Conservation (phyloP, 768 basidiomycete genomes). For the Rossbeevera mucosa region DNA sequence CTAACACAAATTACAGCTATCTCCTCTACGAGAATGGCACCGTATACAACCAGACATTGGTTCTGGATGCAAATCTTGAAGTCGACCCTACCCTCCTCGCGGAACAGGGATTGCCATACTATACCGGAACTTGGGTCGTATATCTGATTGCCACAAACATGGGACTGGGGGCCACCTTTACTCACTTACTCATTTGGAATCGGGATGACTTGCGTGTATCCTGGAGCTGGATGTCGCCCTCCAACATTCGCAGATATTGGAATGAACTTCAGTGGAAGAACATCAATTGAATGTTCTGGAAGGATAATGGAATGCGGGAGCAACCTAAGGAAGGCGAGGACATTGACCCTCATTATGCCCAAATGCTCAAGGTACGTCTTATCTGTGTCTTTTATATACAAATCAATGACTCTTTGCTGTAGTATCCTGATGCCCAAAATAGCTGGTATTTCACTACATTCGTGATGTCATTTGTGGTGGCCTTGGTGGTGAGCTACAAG, state of each 20-base stretch:
- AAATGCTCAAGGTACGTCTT: constrained; percentile 39
- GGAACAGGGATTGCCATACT: constrained; percentile 35
- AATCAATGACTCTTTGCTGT: not conserved
- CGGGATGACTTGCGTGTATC: constrained; percentile 42
- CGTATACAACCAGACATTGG: constrained; percentile 47
- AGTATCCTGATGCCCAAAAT: constrained; percentile 34
- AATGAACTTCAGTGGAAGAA: constrained; percentile 19
- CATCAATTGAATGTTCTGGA: constrained; percentile 40
- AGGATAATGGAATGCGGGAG: constrained; percentile 13
- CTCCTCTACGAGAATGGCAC: constrained; percentile 53
- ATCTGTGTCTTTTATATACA: constrained; percentile 14
- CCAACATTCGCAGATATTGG: constrained; percentile 26
- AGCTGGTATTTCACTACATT: constrained; percentile 32
- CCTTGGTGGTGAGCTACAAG: constrained; percentile 51
- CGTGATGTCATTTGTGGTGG: constrained; percentile 39
- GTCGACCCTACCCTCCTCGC: constrained; percentile 48
- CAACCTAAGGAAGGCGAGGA: constrained; percentile 36
- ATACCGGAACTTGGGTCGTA: constrained; percentile 24
- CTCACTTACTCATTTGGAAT: constrained; percentile 53
- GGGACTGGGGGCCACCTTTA: constrained; percentile 46
- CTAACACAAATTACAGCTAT: constrained; percentile 30
- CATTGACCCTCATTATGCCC: constrained; percentile 50
- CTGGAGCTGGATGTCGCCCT: constrained; percentile 44
- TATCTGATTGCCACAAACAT: constrained; percentile 17
- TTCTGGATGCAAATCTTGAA: constrained; percentile 48